Evolutionary conservation across 2,329 filamentous ascomycete species (phyloP).

Genomic region (Alternaria sp.): DNA sequence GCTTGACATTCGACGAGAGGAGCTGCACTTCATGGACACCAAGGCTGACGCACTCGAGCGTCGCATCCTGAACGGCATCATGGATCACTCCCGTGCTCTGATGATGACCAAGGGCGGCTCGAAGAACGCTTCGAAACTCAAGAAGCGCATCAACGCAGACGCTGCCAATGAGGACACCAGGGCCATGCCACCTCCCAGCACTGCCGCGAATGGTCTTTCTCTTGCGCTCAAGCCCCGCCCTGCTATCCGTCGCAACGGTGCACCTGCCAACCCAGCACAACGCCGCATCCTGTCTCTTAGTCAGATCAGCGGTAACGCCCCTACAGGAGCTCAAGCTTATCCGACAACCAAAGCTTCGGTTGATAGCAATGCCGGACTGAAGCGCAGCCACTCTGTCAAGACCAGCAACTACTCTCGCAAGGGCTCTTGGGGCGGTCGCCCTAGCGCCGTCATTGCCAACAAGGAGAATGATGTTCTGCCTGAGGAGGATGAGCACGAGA

Average conservation of each 20-base stretch:
- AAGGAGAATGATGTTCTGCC: conserved; percentile 57
- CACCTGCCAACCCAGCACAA: conserved; percentile 48
- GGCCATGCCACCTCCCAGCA: conserved; percentile 41
- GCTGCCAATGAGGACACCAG: conserved; percentile 45
- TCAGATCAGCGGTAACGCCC: conserved; percentile 81
- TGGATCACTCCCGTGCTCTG: conserved; percentile 93
- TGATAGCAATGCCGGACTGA: conserved; percentile 59
- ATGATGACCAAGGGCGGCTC: conserved; percentile 71
- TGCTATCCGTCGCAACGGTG: conserved; percentile 49
- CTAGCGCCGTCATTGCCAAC: conserved; percentile 43
- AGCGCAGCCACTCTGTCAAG: conserved; percentile 51
- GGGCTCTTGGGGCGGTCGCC: conserved; percentile 44
- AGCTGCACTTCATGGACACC: conserved; percentile 87
- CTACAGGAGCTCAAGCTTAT: conserved; percentile 53
- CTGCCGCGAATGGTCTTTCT: conserved; percentile 45
- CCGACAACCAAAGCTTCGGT: conserved; percentile 35
- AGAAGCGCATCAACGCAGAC: conserved; percentile 43
- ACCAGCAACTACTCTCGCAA: conserved; percentile 44
- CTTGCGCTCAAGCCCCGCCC: conserved; percentile 60
- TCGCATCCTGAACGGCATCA: conserved; percentile 91
- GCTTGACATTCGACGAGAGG: conserved; percentile 84
- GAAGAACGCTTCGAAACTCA: conserved; percentile 44
- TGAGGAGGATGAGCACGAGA: conserved; percentile 51
- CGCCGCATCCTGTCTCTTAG: conserved; percentile 88
- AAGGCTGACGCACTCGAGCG: conserved; percentile 89